Conservation (phyloP, 2,329 filamentous ascomycete species). For the Phyllosticta citriasiana region DNA sequence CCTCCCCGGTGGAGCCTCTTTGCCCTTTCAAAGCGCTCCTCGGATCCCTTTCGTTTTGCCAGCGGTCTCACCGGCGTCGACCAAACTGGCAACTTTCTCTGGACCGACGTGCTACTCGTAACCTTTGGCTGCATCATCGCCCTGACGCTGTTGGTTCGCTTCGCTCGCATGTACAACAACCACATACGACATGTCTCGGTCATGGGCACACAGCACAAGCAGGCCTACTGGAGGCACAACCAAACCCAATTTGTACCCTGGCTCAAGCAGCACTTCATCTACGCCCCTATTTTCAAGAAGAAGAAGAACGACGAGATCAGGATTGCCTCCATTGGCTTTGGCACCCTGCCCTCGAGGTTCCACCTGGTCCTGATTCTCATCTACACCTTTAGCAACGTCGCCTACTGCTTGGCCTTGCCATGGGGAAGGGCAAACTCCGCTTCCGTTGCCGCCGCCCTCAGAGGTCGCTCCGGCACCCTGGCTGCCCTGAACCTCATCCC, state of each 20-base stretch:
- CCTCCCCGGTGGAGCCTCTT: neutral
- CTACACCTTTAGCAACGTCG: conserved; percentile 64
- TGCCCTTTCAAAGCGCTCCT: neutral
- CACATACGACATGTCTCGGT: conserved; percentile 37
- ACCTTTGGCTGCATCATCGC: conserved; percentile 26
- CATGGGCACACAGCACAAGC: conserved; percentile 31
- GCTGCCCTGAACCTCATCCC: conserved; percentile 87
- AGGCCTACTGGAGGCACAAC: conserved; percentile 39
- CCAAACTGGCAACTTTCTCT: conserved; percentile 38
- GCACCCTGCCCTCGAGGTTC: conserved; percentile 70
- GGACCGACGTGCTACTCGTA: conserved; percentile 32
- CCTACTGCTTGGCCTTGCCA: conserved; percentile 62
- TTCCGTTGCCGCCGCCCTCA: conserved; percentile 66
- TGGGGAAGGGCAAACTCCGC: conserved; percentile 40
- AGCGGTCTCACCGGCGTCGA: conserved; percentile 39
- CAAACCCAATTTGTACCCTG: conserved; percentile 42
- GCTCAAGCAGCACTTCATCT: conserved; percentile 54
- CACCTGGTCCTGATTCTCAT: conserved; percentile 58
- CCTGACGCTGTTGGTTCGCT: conserved; percentile 31
- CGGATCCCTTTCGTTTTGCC: conserved; percentile 26
- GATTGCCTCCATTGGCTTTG: conserved; percentile 59
- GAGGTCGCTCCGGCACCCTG: conserved; percentile 75
- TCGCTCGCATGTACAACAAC: conserved; percentile 31
- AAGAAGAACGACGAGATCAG: conserved; percentile 69
- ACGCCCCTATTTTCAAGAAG: conserved; percentile 62